Evolutionary conservation across 768 basidiomycete genomes (phyloP).

Genomic region (Imleria badia): DNA sequence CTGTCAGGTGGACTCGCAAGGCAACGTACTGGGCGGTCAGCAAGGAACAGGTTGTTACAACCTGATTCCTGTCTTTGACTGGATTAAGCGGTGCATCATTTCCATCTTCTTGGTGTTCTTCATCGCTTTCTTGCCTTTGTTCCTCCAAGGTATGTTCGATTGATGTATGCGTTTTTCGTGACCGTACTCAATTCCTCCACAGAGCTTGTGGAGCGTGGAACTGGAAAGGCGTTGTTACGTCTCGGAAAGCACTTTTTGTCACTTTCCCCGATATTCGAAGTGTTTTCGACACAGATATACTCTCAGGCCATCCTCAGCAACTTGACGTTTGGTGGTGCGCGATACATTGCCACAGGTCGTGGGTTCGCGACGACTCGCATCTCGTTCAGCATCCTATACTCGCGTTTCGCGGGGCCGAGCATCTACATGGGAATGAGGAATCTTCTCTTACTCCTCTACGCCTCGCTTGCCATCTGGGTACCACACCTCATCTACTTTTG

Average conservation of each 20-base stretch:
- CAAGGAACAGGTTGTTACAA: constrained; percentile 83
- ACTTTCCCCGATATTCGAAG: constrained; percentile 95
- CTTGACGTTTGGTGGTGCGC: constrained; percentile 95
- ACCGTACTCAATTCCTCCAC: constrained; percentile 6
- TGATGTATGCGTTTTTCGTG: background rate
- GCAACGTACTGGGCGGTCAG: constrained; percentile 80
- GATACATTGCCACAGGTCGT: constrained; percentile 98
- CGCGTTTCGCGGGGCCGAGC: constrained; percentile 98
- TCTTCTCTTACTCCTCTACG: constrained; percentile 84
- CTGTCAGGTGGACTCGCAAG: constrained; percentile 80
- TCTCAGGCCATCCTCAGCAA: constrained; percentile 96
- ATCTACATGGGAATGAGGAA: constrained; percentile 99
- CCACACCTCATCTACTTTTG: constrained; percentile 98
- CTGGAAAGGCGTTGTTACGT: constrained; percentile 91
- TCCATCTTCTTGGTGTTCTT: constrained; percentile 99
- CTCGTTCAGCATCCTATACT: constrained; percentile 95
- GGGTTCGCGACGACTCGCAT: constrained; percentile 98
- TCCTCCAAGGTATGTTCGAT: constrained; percentile 76
- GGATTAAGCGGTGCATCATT: constrained; percentile 95
- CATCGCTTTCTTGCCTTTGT: constrained; percentile 94
- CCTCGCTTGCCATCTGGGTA: constrained; percentile 89
- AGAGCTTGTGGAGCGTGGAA: constrained; percentile 97
- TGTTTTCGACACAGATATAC: constrained; percentile 98
- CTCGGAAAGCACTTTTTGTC: constrained; percentile 97
- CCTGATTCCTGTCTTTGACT: constrained; percentile 93